Base-by-base conservation (phyloP, 2,329 filamentous ascomycete genomes). In the Cytospora piceicola region DNA sequence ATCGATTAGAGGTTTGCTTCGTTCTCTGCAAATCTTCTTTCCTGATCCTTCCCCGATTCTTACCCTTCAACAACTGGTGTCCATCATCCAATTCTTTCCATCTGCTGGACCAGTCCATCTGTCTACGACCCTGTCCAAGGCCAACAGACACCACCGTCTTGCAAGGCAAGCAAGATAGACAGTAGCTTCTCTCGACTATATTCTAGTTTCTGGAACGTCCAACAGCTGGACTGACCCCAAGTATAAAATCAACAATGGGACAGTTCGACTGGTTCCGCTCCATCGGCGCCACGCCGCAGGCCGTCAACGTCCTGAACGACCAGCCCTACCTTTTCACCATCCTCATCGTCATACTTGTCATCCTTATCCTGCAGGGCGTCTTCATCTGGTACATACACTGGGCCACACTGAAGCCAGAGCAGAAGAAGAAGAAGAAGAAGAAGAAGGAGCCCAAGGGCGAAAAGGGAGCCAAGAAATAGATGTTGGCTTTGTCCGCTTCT, bases 351-450 rank as follows among this genome's bases (percentile, higher is more conserved):
- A 83, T 85, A 66, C 77, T 88, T 64, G 72, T 85, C 72, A 77
- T 76, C 67, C 71, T 87, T 59, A 78, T 78, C 67, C 72, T 82
- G 11, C 77, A 87, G 70, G 74, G 74, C 65, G 71, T 79, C 12
- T 75, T 87, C 58, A 75, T 84, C 62, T 86, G 82, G 82, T 86
- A 81, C 76, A 88, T 88, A 72, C 84, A 87, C 76, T 82, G 78
- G 72, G 84, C 84, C 65, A 88, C 85, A 24, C 68, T 85, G 77
- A 88, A 88, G 78, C 85, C 85, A 20, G 83, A 85, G 72, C 85
- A 88, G 75, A 83, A 78, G 73, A 85, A 83, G 75, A 82, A 82
- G 32, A 36, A 36, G 32, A 11, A 36, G 72, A 84, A 84, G 75
- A 78, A 79, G 73, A 81, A 80, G 71, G 71, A 67, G 1, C 67